Evolutionary conservation across 1,139 yeast species (phyloP).

Genomic region (Nadsonia commutata): DNA sequence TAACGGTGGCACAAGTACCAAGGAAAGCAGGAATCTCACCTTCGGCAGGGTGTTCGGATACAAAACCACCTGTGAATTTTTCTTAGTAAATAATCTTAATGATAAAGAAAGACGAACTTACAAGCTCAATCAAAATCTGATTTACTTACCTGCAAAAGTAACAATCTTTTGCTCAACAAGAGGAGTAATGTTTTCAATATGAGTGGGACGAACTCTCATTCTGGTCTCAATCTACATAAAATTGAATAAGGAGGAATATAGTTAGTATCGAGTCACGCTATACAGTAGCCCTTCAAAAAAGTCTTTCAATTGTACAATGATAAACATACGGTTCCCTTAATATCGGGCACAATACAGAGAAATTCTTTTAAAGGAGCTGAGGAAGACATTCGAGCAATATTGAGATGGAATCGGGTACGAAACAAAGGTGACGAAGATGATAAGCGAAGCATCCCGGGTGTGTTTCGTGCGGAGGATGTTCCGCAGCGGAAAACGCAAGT

Average conservation of each 20-base stretch:
- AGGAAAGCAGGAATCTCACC: slow-evolving; percentile 41
- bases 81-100: too few relatives aligned
- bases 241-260: not conserved
- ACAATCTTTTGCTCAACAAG: slow-evolving; percentile 32
- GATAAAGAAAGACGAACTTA: too few relatives aligned
- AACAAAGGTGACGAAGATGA: too few relatives aligned
- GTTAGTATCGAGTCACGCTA: too few relatives aligned
- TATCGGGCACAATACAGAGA: slow-evolving; percentile 50
- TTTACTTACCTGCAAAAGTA: not conserved
- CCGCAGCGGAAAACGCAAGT: too few relatives aligned
- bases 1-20: slow-evolving; percentile 51
- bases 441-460: too few relatives aligned
- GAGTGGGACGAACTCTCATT: slow-evolving; percentile 36
- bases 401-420: too few relatives aligned
- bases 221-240: slow-evolving; percentile 27
- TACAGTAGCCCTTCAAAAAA: too few relatives aligned
- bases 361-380: not conserved
- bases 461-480: too few relatives aligned
- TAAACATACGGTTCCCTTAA: slow-evolving; percentile 36
- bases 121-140: slow-evolving; percentile 11
- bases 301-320: too few relatives aligned
- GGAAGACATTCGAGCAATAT: not conserved
- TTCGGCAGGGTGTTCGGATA: slow-evolving; percentile 25
- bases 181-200: slow-evolving; percentile 40
- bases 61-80: slow-evolving; percentile 19